These are phyloP conservation scores for Moniliella sp. DNA, from an alignment of 1,284 basidiomycete genomes.

Conservation along the genomic window DNA sequence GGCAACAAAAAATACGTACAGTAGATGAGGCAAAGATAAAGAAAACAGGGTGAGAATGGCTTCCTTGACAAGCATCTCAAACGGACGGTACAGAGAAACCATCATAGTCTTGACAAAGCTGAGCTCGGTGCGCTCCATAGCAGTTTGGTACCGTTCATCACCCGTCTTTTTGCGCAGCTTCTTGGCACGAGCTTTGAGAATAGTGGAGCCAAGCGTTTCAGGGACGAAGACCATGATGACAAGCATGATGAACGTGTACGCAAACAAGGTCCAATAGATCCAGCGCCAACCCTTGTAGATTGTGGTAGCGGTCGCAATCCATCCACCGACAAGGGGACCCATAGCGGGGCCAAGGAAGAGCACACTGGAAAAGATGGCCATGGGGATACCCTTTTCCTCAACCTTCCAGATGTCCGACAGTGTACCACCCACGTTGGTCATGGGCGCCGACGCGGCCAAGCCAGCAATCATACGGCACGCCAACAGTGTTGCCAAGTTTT, in stretches of 20 bases:
- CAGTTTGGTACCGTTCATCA: conserved; percentile 14
- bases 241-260: conserved; percentile 10
- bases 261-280: conserved; percentile 5
- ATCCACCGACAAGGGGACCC: conserved; percentile 2
- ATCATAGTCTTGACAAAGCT: conserved; percentile 15
- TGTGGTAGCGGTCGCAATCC: no score
- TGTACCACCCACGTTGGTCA: conserved; percentile 10
- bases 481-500: conserved; percentile 6
- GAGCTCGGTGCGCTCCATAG: conserved; percentile 18
- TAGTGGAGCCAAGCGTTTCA: conserved; percentile 22
- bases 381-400: conserved; percentile 3
- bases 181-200: conserved; percentile 16
- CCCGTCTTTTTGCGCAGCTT: conserved; percentile 18
- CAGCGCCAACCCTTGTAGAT: conserved; percentile 1
- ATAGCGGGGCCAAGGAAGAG: conserved; percentile 1
- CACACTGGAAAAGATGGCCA: conserved; percentile 5
- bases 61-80: conserved; percentile 16
- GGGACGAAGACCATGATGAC: conserved; percentile 7
- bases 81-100: conserved; percentile 18
- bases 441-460: conserved; percentile 7
- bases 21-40: conserved; percentile 7
- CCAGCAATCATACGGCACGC: conserved; percentile 7
- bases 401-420: conserved; percentile 9
- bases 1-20: background rate
- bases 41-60: conserved; percentile 12